Evolutionary conservation across 2,329 filamentous ascomycete genomes (phyloP).

Genomic region (Helminthosporium solani): DNA sequence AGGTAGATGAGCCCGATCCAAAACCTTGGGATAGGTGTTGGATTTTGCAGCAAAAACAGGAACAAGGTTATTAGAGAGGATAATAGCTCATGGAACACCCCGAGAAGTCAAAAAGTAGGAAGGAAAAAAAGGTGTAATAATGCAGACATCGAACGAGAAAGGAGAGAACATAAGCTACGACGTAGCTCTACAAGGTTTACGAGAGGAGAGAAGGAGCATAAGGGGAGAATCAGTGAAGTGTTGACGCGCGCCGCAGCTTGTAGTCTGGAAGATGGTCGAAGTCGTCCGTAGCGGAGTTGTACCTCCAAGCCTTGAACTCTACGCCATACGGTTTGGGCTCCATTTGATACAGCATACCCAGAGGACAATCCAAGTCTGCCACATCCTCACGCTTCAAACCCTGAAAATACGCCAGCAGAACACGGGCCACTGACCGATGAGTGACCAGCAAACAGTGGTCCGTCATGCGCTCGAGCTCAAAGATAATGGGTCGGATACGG

Average conservation of each 20-base stretch:
- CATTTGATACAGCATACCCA: slow-evolving; percentile 91
- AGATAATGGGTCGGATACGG: slow-evolving; percentile 89
- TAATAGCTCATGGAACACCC: too few relatives aligned
- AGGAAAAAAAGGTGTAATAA: too few relatives aligned
- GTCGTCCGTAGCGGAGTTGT: slow-evolving; percentile 73
- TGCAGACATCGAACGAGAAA: too few relatives aligned
- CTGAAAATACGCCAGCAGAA: slow-evolving; percentile 95
- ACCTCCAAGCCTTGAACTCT: slow-evolving; percentile 93
- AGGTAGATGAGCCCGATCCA: too few relatives aligned
- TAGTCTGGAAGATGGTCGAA: slow-evolving; percentile 88
- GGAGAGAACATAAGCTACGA: too few relatives aligned
- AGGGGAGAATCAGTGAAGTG: neutral
- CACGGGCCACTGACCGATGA: slow-evolving; percentile 87
- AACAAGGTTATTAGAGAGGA: too few relatives aligned
- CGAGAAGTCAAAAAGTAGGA: too few relatives aligned
- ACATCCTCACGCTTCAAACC: slow-evolving; percentile 88
- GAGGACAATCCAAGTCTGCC: slow-evolving; percentile 87
- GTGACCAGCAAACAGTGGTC: slow-evolving; percentile 92
- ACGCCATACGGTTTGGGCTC: slow-evolving; percentile 98
- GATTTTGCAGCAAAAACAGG: too few relatives aligned
- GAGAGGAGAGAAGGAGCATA: neutral
- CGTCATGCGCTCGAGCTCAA: slow-evolving; percentile 95
- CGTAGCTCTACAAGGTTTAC: too few relatives aligned
- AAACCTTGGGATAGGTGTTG: too few relatives aligned
- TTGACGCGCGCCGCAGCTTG: slow-evolving; percentile 62